Conservation (phyloP, 805 yeast species). For the Kluyveromyces starmeri region DNA sequence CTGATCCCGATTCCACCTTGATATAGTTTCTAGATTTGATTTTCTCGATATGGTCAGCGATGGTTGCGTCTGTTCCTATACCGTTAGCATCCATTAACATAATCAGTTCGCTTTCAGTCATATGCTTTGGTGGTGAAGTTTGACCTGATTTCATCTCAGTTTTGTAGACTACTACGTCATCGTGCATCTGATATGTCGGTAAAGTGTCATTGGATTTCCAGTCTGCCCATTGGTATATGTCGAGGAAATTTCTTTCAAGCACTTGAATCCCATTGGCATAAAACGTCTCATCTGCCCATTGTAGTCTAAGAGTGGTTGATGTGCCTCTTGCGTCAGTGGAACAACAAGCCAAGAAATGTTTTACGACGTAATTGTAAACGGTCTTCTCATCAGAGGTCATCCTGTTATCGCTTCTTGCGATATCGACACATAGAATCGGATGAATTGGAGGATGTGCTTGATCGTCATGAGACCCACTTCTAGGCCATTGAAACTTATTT, state of each 20-base stretch:
- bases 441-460: constrained; percentile 98
- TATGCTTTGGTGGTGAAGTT: constrained; percentile 70
- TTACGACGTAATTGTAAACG: constrained; percentile 78
- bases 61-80: constrained; percentile 98
- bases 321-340: constrained; percentile 84
- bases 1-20: constrained; percentile 29
- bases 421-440: constrained; percentile 42
- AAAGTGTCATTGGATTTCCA: constrained; percentile 65
- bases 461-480: constrained; percentile 80
- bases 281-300: constrained; percentile 77
- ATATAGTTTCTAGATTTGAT: constrained; percentile 62
- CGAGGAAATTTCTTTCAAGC: constrained; percentile 64
- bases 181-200: constrained; percentile 55
- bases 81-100: constrained; percentile 95
- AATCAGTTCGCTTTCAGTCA: constrained; percentile 90
- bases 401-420: constrained; percentile 14
- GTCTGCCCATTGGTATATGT: constrained; percentile 65
- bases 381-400: constrained; percentile 38
- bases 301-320: constrained; percentile 48
- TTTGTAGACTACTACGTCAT: constrained; percentile 43
- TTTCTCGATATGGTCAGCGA: constrained; percentile 93
- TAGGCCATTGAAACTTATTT: constrained; percentile 51
- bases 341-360: constrained; percentile 87
- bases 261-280: constrained; percentile 68
- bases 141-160: constrained; percentile 62